A percentile compares a stretch with the other conserved stretches of the same genome.
phyloP scores from a whole-genome alignment of 352 stramenopile species.

The Aphanomyces invadans region DNA sequence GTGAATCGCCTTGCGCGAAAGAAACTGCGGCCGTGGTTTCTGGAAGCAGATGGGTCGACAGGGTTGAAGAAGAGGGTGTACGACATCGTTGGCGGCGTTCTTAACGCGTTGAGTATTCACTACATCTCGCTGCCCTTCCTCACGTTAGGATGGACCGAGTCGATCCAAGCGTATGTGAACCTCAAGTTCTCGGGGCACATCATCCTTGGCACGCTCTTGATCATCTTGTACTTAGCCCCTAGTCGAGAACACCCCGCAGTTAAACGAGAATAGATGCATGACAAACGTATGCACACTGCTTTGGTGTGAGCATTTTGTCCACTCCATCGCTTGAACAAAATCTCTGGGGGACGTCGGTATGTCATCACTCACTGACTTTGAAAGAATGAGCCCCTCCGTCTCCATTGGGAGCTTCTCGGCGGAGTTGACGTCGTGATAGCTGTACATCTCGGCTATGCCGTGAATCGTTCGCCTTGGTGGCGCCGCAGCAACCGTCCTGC shows the following conservation, averaged over 20 bases:
- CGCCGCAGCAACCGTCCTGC: no score
- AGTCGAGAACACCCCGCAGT: slow-evolving; percentile 30
- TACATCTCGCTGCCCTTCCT: slow-evolving; percentile 70
- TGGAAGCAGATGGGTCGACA: slow-evolving; percentile 44
- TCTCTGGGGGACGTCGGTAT: no score
- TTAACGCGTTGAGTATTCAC: slow-evolving; percentile 47
- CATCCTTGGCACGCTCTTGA: slow-evolving; percentile 45
- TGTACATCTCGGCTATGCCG: background rate
- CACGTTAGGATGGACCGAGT: slow-evolving; percentile 63
- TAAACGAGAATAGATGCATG: background rate
- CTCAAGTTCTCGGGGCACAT: slow-evolving; percentile 69
- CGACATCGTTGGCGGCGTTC: slow-evolving; percentile 44
- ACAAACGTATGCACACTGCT: background rate
- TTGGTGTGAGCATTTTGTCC: no score
- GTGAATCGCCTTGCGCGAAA: slow-evolving; percentile 62
- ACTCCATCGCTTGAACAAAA: no score
- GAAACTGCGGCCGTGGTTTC: slow-evolving; percentile 56
- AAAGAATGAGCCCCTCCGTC: no score
- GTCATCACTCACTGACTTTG: no score
- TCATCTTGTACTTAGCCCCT: slow-evolving; percentile 62
- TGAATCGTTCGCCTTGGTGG: no score
- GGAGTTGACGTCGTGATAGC: no score
- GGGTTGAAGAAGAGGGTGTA: slow-evolving; percentile 50
- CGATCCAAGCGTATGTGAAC: slow-evolving; percentile 51
- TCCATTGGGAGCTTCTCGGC: no score